Evolutionary conservation across 2,329 filamentous ascomycete species (phyloP), one percentile per base, ranked within the genome.

Genomic region (Didymella sp.): DNA sequence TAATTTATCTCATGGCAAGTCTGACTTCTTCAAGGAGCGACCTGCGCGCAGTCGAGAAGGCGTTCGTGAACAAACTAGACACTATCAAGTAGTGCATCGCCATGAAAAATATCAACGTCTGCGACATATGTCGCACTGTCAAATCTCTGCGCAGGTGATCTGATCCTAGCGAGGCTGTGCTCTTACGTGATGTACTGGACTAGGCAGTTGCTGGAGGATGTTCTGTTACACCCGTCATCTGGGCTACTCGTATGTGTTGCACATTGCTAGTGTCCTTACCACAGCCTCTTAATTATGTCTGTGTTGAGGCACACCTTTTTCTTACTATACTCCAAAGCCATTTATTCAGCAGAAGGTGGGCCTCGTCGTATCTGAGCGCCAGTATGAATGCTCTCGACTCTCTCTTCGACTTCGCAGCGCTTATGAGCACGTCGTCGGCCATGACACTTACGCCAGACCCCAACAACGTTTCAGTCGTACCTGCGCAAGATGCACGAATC

Each of bases 1-100:
- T 87, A 13, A 75, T 87, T 17, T 87, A 87, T 66, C 72, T 87
- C 31, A 87, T 87, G 84, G 80, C 83, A 7, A 84, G 84, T 41
- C 70, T 76, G 65, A 73, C 59, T 7, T 59, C 69, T 17, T 60
- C 48, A n/a, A 52, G 56, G 11, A 27, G 9, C 1, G 56, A 71
- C 17, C 53, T 74, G 27, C 38, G 19, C 0, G 43, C 30, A 35
- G 61, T 74, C 0, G 67, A 73, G 44, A 54, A 59, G 7, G 59
- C 59, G 9, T 66, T 73, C 13, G 49, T 45, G 40, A 37, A 64
- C 24, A 69, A 66, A 24, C 25, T 73, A 24, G 25, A 59, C 30
- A 46, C 40, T 2, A 40, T 49, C 2, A 15, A 27, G 24, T 13
- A 33, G 21, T 45, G 48, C 43, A 28, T 11, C n/a, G 13, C 3